Base-by-base conservation (phyloP, 2,329 filamentous ascomycete genomes). In the Ophiostoma sp. region DNA sequence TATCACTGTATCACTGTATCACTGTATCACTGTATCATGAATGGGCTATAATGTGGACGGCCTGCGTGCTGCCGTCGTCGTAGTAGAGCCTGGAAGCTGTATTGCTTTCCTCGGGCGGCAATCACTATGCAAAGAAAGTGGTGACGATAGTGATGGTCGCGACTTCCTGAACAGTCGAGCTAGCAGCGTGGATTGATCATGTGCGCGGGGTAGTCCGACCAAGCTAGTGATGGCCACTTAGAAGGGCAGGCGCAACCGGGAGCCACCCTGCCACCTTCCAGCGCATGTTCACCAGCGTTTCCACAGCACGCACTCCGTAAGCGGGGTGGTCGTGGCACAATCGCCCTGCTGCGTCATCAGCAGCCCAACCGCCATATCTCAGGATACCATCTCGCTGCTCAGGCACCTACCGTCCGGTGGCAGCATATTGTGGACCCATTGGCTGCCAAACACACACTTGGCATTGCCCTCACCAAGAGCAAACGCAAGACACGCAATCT, bases 151-250 rank as follows among this genome's bases (percentile, higher is more conserved):
- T 38, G 55, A 38, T 16, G 9, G 55, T 60, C 11, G 27, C 27
- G 4, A 12, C 27, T 38, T 60, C 27, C 55, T 5, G n/a, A 4
- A 18, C 47, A 18, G n/a, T 52, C 5, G 16, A 8, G n/a, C 4
- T 27, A 55, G 27, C 49, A 14, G 14, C 49, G 27, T 55, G 45
- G 27, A 27, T 11, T 27, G 27, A 27, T 27, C 40, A 63, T 63
- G 60, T 44, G 60, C 60, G 60, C 60, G 60, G 60, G 60, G 60
- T 63, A 63, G 55, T 40, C 18, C 6, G 45, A 47, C 47, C 12
- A 27, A 27, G n/a, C 27, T 55, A 55, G 49, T 55, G 49, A n/a
- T 55, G 49, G 49, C 11, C 49, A 55, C 60, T n/a, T 41, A 42
- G 14, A 62, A n/a, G 40, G 38, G 7, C 58, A 41, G 36, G 55